phyloP scores from a whole-genome alignment of 108 stramenopile species.

The Cyclostephanos tholiformis region DNA sequence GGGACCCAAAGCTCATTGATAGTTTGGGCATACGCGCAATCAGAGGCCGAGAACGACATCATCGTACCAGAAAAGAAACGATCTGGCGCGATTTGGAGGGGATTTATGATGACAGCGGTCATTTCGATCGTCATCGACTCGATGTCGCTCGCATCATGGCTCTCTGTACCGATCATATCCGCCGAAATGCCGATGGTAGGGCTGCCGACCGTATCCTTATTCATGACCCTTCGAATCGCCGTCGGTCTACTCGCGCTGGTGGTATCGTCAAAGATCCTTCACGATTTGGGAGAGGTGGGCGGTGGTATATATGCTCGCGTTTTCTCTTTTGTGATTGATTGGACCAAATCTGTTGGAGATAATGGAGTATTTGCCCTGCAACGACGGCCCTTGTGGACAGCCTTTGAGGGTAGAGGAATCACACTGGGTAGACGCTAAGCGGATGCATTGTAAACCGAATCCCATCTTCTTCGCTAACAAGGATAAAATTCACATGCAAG shows the following conservation, averaged over 20 bases:
- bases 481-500: too few relatives aligned
- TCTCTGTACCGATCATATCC: slow-evolving; percentile 27
- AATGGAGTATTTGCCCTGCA: slow-evolving; percentile 26
- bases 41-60: slow-evolving; percentile 36
- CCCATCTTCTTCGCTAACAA: too few relatives aligned
- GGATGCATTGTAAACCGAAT: too few relatives aligned
- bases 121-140: slow-evolving; percentile 54
- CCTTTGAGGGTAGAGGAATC: slow-evolving; percentile 47
- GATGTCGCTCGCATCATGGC: slow-evolving; percentile 66
- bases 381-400: slow-evolving; percentile 33
- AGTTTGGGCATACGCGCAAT: slow-evolving; percentile 34
- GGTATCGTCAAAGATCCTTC: slow-evolving; percentile 40
- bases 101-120: slow-evolving; percentile 41
- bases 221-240: slow-evolving; percentile 32
- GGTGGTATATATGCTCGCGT: slow-evolving; percentile 33
- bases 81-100: slow-evolving; percentile 59
- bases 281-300: slow-evolving; percentile 42
- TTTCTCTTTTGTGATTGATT: slow-evolving; percentile 35
- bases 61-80: slow-evolving; percentile 34
- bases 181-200: slow-evolving; percentile 14
- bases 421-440: slow-evolving; percentile 28
- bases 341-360: slow-evolving; percentile 36
- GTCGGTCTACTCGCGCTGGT: slow-evolving; percentile 31
- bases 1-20: slow-evolving; percentile 36
- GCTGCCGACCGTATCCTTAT: slow-evolving; percentile 21